Base-by-base conservation (phyloP, 345 rosid species). In the Camelina sativa region DNA sequence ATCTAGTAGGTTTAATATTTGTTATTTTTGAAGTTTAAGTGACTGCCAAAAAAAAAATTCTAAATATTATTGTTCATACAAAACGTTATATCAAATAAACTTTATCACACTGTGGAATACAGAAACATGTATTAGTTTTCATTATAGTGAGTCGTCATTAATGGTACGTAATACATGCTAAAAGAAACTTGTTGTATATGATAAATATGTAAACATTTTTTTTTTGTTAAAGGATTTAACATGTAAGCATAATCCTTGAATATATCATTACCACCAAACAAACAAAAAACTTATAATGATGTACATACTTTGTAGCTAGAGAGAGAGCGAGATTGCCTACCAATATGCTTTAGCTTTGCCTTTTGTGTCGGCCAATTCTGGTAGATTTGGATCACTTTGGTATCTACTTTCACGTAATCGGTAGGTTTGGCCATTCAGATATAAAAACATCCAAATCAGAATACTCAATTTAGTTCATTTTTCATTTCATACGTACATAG, bases 311-410 rank as follows among this genome's bases (percentile, higher is more conserved):
- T 43, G 30, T 28, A 28, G 30, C 0, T 28, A 4, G 30, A 17
- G 60, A 52, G 25, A 65, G 65, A 54, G 69, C 19, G 63, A 41
- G 13, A n/a, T 65, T 57, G 34, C 71, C 77, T 63, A 67, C 46
- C 62, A 40, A 67, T 43, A 59, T 51, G 73, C 34, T 59, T 51
- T 59, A 51, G 76, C 46, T 59, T 71, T 55, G 41, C 12, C 23
- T 34, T 70, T 34, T 72, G 74, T 69, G 80, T 62, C 51, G 80
- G 75, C 70, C 51, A 64, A 62, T 76, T 76, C 44, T 69, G 69
- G 75, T 76, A 43, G 65, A 58, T 76, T 76, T 53, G 54, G 67
- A 50, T 65, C 66, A 65, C 43, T 57, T 65, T 51, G 62, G 68
- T 72, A 61, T 9, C 69, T 53, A 61, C 73, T 68, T 67, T 22